Conservation (phyloP, 73 alveolate genomes). For the Tetrahymena elliotti region DNA sequence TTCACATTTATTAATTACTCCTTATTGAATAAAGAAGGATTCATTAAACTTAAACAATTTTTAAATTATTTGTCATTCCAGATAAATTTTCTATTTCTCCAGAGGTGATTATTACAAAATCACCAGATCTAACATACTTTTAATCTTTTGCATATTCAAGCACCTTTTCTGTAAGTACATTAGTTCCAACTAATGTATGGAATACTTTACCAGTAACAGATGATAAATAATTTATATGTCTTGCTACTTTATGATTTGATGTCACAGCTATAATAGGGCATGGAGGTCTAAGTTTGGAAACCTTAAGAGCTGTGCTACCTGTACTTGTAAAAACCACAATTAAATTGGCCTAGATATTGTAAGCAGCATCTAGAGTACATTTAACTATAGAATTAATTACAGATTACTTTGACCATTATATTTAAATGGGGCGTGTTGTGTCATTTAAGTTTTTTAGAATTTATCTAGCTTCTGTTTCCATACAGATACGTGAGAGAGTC, state of each 20-base stretch:
- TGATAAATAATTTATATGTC: not conserved
- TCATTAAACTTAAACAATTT: conserved; percentile 8
- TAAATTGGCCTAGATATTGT: not conserved
- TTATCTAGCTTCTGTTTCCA: conserved; percentile 1
- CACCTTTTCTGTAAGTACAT: not conserved
- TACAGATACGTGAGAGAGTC: not conserved
- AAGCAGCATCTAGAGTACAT: conserved; percentile 15
- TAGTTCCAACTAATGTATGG: not conserved
- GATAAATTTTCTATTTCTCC: conserved; percentile 9
- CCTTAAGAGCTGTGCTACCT: conserved; percentile 5
- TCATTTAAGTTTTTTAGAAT: not conserved
- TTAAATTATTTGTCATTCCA: not conserved
- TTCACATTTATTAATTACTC: no score
- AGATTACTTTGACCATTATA: not conserved
- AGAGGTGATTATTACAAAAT: not conserved
- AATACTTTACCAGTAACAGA: not conserved
- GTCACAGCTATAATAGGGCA: conserved; percentile 3
- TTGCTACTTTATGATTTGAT: not conserved
- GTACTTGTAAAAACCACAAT: conserved; percentile 8
- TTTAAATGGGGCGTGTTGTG: not conserved
- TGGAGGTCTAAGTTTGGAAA: conserved; percentile 7
- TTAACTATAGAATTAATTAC: not conserved
- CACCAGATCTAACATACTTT: not conserved
- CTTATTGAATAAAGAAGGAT: no score
- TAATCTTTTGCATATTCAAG: not conserved